Evolutionary conservation across 306 rosid species (phyloP).

Genomic region (Cucumis hystrix): DNA sequence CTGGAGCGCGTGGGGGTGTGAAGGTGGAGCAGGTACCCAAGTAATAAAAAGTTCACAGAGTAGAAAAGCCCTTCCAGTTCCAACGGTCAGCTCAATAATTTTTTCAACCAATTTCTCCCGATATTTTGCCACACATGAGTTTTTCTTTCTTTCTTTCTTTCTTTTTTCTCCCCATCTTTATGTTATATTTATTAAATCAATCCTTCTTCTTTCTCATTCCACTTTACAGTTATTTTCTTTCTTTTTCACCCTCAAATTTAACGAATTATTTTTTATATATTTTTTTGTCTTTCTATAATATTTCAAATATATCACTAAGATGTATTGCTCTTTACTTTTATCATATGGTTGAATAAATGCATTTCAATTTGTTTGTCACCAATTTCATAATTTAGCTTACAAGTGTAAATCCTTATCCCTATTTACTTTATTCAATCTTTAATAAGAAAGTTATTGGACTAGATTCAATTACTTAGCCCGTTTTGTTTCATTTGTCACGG

Average conservation of each 20-base stretch:
- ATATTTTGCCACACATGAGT: not conserved
- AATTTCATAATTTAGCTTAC: not conserved
- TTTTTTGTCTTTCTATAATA: not conserved
- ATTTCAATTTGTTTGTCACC: not conserved
- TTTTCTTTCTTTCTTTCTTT: not conserved
- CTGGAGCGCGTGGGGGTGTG: not conserved
- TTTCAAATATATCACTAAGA: too few relatives aligned
- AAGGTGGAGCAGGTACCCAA: not conserved
- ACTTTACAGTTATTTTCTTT: too few relatives aligned
- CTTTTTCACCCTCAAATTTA: not conserved
- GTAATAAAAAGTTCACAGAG: not conserved
- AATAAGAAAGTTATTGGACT: not conserved
- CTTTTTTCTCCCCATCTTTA: not conserved
- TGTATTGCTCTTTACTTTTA: too few relatives aligned
- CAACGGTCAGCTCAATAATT: conserved; percentile 8
- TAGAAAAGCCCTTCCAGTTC: not conserved
- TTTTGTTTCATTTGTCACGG: not conserved
- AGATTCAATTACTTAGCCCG: not conserved
- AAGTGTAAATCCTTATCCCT: too few relatives aligned
- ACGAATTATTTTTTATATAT: too few relatives aligned
- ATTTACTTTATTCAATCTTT: too few relatives aligned
- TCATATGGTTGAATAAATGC: too few relatives aligned
- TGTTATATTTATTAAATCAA: not conserved
- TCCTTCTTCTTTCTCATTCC: not conserved
- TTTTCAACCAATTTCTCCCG: conserved; percentile 1